phyloP scores from a whole-genome alignment of 805 yeast genomes.

The Sungouiella blattae region DNA sequence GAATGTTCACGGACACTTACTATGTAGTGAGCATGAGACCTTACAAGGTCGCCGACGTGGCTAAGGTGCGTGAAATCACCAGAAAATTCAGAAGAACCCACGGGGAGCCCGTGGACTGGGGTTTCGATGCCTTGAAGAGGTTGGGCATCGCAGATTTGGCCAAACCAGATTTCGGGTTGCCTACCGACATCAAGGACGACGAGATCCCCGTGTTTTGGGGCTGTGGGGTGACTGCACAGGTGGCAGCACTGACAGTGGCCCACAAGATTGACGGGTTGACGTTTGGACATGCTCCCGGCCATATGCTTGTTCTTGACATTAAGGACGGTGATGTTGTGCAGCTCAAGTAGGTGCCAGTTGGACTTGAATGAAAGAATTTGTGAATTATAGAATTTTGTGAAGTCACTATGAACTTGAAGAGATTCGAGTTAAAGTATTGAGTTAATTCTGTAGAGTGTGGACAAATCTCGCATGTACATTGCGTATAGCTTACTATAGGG shows the following conservation, averaged over 20 bases:
- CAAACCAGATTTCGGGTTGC: conserved; percentile 36
- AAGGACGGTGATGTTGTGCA: conserved; percentile 17
- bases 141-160: conserved; percentile 31
- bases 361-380: neutral
- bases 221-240: conserved; percentile 43
- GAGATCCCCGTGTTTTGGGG: conserved; percentile 45
- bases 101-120: conserved; percentile 44
- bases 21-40: conserved; percentile 45
- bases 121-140: conserved; percentile 29
- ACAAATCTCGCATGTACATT: too few species aligned
- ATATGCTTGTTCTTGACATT: conserved; percentile 33
- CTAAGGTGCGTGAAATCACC: conserved; percentile 28
- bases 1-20: conserved; percentile 24
- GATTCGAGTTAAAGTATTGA: too few species aligned
- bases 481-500: too few species aligned
- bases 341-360: neutral
- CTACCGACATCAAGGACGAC: conserved; percentile 23
- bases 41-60: conserved; percentile 24
- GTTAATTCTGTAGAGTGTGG: too few species aligned
- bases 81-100: conserved; percentile 27
- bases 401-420: too few species aligned
- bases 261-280: conserved; percentile 24
- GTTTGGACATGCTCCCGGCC: conserved; percentile 35
- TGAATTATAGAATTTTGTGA: too few species aligned
- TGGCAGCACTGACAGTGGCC: conserved; percentile 26